These are phyloP conservation scores for Blastobotrys terrestris DNA, from an alignment of 805 yeast species.

Conservation along the genomic window DNA sequence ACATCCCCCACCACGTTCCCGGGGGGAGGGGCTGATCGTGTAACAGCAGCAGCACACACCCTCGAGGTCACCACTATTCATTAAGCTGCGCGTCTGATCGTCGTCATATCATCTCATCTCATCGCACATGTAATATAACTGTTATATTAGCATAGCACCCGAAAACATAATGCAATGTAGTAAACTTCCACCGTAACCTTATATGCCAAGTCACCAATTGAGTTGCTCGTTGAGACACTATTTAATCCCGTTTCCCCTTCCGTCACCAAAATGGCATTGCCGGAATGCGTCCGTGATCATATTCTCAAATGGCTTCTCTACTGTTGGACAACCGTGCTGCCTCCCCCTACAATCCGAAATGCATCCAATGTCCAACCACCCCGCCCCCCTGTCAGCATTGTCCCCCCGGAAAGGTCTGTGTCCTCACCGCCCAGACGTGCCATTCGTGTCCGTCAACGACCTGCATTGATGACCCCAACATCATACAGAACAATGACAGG, in stretches of 20 bases:
- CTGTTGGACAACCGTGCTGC: neutral
- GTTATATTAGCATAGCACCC: too few relatives aligned
- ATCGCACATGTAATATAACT: neutral
- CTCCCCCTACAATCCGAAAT: neutral
- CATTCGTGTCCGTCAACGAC: constrained; percentile 12
- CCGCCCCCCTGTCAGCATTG: constrained; percentile 14
- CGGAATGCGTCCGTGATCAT: neutral
- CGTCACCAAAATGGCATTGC: too few relatives aligned
- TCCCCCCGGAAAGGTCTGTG: constrained; percentile 13
- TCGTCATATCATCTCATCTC: neutral
- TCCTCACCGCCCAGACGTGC: constrained; percentile 16
- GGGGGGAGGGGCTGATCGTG: too few relatives aligned
- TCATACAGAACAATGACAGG: constrained; percentile 2
- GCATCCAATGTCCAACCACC: constrained; percentile 13
- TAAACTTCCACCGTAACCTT: neutral
- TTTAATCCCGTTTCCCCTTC: too few relatives aligned
- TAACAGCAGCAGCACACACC: too few relatives aligned
- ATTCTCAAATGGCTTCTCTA: neutral
- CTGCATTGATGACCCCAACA: constrained; percentile 9
- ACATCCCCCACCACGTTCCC: too few relatives aligned
- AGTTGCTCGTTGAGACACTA: neutral
- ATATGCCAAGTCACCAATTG: neutral
- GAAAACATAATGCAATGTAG: neutral
- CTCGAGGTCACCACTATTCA: too few relatives aligned
- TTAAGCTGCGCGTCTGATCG: too few relatives aligned